Evolutionary conservation across 345 rosid species (phyloP), one percentile per base, ranked within the genome.

Genomic region (Camelina hispida): DNA sequence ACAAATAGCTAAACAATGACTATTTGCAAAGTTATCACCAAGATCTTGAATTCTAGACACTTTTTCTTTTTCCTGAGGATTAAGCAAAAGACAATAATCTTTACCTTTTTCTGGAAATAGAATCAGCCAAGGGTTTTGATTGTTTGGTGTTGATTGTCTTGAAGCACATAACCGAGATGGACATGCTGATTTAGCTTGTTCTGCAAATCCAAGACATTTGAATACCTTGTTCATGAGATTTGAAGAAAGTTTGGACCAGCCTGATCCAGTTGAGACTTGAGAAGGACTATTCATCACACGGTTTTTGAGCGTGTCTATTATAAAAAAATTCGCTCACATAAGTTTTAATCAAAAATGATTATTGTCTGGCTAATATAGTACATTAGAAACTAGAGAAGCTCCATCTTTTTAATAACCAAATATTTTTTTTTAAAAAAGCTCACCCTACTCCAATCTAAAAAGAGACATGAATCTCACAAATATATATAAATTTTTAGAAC

Each of bases 101-200:
- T 54, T 40, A 38, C 62, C 52, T 54, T 53, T 37, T 38, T 51
- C 71, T 0, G 71, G 71, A 6, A 52, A 67, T 14, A 35, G 35
- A 67, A 67, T 51, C 22, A 67, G 32, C 71, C 60, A 67, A 15
- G 71, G 60, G 35, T 20, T 52, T 9, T 67, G 47, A 22, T 23
- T 68, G 10, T 37, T 38, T 35, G 62, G 62, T 4, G 22, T 1
- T 22, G 51, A 68, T 9, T 22, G 10, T 67, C 11, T 67, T 15
- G 71, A 67, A 40, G 44, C 44, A 11, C 12, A 10, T 40, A 9
- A 9, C 40, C 1, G 15, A 23, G 25, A 42, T 54, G 72, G 9
- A 40, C 72, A 40, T n/a, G 42, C 72, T 10, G 28, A 68, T 40
- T 68, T 40, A 40, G 72, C 72, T 68, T 40, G 22, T 54, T 67